Evolutionary conservation across 2,329 filamentous ascomycete genomes (phyloP).

Genomic region (Xylariales sp.): DNA sequence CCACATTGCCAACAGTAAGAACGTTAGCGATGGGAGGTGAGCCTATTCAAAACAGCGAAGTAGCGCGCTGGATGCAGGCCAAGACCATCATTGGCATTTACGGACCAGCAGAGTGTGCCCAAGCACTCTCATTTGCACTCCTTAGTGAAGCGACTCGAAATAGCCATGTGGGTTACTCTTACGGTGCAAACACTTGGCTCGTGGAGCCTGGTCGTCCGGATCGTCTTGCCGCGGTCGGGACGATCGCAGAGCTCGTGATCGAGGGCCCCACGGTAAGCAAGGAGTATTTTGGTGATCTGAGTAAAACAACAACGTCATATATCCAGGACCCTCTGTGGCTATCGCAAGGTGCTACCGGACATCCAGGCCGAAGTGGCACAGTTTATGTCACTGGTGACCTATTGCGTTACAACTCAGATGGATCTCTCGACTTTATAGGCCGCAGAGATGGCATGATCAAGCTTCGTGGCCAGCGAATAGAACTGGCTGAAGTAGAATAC

Average conservation of each 20-base stretch:
- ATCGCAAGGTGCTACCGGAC: background rate
- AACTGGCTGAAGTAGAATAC: constrained; percentile 38
- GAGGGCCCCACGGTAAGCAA: constrained; percentile 30
- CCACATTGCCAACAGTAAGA: background rate
- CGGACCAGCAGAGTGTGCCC: background rate
- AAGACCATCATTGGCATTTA: background rate
- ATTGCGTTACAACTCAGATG: constrained; percentile 29
- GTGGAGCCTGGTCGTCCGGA: constrained; percentile 16
- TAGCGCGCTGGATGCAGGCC: background rate
- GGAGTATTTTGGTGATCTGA: constrained; percentile 30
- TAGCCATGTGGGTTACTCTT: background rate
- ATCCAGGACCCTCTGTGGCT: background rate
- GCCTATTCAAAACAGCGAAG: background rate
- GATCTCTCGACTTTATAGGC: constrained; percentile 29
- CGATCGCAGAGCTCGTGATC: constrained; percentile 31
- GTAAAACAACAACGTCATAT: background rate
- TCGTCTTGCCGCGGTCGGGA: constrained; percentile 25
- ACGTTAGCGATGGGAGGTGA: background rate
- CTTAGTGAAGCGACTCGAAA: background rate
- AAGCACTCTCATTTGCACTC: no score
- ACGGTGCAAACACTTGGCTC: background rate
- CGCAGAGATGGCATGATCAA: constrained; percentile 45
- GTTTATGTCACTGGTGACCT: constrained; percentile 37
- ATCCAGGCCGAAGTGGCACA: no score
- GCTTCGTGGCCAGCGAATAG: constrained; percentile 42